Percentiles rank a stretch among this genome's conserved stretches.
phyloP scores from a whole-genome alignment of 176 grass and related monocot species.

The Themeda triandra region DNA sequence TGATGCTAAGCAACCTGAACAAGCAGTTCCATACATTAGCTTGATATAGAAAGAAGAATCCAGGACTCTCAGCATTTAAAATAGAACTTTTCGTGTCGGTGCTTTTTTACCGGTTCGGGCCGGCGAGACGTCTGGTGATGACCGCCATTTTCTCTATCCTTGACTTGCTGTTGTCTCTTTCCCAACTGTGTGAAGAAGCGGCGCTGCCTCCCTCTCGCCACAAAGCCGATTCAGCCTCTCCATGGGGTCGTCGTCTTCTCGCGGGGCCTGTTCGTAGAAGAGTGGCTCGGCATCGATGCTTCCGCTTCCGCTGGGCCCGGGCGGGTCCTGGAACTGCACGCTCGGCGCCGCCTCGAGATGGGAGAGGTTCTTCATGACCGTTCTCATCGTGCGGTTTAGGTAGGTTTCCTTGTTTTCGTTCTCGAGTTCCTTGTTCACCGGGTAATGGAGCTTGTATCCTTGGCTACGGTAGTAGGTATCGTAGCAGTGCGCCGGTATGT shows the following conservation, averaged over 20 bases:
- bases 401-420: background rate
- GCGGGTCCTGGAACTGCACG: background rate
- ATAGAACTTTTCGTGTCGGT: background rate
- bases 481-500: slow-evolving; percentile 12
- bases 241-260: slow-evolving; percentile 9
- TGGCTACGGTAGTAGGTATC: slow-evolving; percentile 3
- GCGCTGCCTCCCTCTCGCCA: background rate
- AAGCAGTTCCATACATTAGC: no score
- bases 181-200: background rate
- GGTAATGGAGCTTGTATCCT: slow-evolving; percentile 24
- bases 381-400: background rate
- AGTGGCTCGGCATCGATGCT: background rate
- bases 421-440: background rate
- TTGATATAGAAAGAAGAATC: background rate
- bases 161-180: background rate
- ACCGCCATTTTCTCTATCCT: no score
- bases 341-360: slow-evolving; percentile 24
- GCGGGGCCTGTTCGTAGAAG: background rate
- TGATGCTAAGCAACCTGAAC: no score
- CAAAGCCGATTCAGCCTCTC: slow-evolving; percentile 18
- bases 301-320: background rate
- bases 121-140: background rate
- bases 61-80: background rate
- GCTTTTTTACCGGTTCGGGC: background rate
- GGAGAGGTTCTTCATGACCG: slow-evolving; percentile 26